These are phyloP conservation scores for Claviceps africana DNA, from an alignment of 2,329 filamentous ascomycete species.

Conservation along the genomic window DNA sequence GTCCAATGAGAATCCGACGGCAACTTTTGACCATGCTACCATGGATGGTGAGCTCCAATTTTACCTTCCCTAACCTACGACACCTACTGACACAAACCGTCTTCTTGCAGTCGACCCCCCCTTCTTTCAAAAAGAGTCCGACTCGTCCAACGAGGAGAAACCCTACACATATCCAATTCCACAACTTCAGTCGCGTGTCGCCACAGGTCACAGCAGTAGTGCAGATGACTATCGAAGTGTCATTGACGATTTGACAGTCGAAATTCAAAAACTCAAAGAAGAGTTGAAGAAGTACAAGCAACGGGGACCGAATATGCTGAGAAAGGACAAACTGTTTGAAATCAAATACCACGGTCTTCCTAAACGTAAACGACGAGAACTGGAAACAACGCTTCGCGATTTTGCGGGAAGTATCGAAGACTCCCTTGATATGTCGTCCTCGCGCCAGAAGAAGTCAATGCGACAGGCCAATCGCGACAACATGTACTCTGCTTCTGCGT, in stretches of 20 bases:
- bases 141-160: conserved; percentile 35
- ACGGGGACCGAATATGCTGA: conserved; percentile 49
- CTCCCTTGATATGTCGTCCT: conserved; percentile 28
- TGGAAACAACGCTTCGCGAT: conserved; percentile 58
- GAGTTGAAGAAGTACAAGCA: conserved; percentile 59
- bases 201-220: conserved; percentile 39
- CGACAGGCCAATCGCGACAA: conserved; percentile 24
- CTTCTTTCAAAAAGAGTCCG: conserved; percentile 39
- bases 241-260: conserved; percentile 75
- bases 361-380: conserved; percentile 57
- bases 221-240: conserved; percentile 67
- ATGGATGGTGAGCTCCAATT: conserved; percentile 31
- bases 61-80: background rate
- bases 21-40: conserved; percentile 24
- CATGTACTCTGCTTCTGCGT: conserved; percentile 28
- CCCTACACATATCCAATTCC: conserved; percentile 12
- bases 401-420: conserved; percentile 52
- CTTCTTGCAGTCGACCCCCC: conserved; percentile 33
- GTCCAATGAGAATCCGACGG: conserved; percentile 35
- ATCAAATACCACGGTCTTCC: conserved; percentile 65
- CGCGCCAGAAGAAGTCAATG: conserved; percentile 25
- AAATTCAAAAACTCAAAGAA: conserved; percentile 67
- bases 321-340: conserved; percentile 69
- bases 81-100: background rate
- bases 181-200: conserved; percentile 16